Conservation (phyloP, 768 basidiomycete species). For the Hericium alpestre region DNA sequence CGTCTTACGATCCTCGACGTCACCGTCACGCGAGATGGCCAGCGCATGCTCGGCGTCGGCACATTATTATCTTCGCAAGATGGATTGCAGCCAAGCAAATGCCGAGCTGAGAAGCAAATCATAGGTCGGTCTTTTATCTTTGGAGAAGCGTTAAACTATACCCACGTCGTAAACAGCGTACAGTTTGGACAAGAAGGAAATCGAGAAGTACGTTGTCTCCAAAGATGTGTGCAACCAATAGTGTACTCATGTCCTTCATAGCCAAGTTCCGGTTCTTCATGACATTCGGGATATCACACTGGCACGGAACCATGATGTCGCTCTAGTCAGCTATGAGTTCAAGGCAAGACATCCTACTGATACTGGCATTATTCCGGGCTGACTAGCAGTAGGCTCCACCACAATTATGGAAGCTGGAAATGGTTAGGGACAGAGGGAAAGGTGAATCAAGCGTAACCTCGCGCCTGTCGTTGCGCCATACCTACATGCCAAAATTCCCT, state of each 20-base stretch:
- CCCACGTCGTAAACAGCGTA: constrained; percentile 35
- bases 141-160: neutral
- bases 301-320: constrained; percentile 47
- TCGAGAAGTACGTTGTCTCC: constrained; percentile 46
- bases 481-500: constrained; percentile 56
- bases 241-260: constrained; percentile 16
- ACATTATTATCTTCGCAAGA: constrained; percentile 52
- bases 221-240: too few relatives aligned
- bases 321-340: constrained; percentile 65
- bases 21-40: constrained; percentile 56
- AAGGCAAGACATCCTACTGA: constrained; percentile 31
- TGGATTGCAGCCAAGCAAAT: constrained; percentile 60
- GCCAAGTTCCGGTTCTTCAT: constrained; percentile 63
- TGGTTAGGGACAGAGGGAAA: constrained; percentile 43
- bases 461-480: constrained; percentile 43
- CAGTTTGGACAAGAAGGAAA: constrained; percentile 50
- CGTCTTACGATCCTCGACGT: constrained; percentile 61
- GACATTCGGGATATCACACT: constrained; percentile 65
- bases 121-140: constrained; percentile 35
- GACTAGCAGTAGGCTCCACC: constrained; percentile 46
- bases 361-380: neutral
- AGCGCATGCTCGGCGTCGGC: constrained; percentile 56
- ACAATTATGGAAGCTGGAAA: constrained; percentile 65
- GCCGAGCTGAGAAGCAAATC: constrained; percentile 61
- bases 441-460: constrained; percentile 19